Conservation (phyloP, 116 monocot species). For the Zostera marina region DNA sequence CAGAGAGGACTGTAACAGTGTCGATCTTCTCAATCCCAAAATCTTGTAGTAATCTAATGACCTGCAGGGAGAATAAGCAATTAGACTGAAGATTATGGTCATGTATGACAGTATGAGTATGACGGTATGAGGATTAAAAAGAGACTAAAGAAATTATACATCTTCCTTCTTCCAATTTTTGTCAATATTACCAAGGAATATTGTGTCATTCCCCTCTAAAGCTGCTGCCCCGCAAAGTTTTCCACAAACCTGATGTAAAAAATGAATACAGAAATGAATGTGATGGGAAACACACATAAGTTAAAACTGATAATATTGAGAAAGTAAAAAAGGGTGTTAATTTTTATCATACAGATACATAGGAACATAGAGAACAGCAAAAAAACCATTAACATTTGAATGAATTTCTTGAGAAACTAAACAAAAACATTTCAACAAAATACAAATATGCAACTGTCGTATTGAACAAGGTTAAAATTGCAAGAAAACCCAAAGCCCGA, state of each 20-base stretch:
- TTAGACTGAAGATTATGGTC: constrained; percentile 3
- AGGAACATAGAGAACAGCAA: too few relatives aligned
- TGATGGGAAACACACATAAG: neutral
- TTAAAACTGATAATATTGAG: neutral
- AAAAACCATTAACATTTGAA: too few relatives aligned
- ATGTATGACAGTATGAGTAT: neutral
- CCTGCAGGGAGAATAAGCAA: constrained; percentile 18
- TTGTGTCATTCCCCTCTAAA: constrained; percentile 73
- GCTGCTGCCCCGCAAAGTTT: constrained; percentile 76
- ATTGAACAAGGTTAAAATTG: too few relatives aligned
- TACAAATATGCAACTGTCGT: too few relatives aligned
- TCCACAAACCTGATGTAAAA: constrained; percentile 25
- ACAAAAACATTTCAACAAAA: too few relatives aligned
- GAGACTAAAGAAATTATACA: constrained; percentile 16
- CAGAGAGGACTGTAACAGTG: constrained; percentile 34
- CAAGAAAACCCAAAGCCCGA: too few relatives aligned
- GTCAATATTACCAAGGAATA: constrained; percentile 86
- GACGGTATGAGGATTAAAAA: too few relatives aligned
- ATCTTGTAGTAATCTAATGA: constrained; percentile 36
- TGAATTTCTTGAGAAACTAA: too few relatives aligned
- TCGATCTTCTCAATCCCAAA: constrained; percentile 62
- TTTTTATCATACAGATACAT: too few relatives aligned
- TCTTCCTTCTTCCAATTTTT: constrained; percentile 95
- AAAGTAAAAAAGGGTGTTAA: too few relatives aligned
- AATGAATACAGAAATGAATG: neutral